Evolutionary conservation across 2,329 filamentous ascomycete genomes (phyloP).

Genomic region (Albophoma yamanashiensis): DNA sequence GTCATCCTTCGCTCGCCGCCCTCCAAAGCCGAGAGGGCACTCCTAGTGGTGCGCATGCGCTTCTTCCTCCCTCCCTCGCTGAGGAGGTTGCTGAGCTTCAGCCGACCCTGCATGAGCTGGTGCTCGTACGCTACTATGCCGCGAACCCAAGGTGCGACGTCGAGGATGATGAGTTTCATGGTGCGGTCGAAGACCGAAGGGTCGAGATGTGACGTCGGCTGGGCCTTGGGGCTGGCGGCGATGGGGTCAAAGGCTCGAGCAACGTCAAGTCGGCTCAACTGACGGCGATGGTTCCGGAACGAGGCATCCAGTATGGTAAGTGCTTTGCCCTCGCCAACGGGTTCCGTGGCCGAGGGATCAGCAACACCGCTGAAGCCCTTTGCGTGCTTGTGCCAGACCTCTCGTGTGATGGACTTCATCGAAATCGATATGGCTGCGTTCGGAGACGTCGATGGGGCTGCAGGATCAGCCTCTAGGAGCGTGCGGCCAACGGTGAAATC

Average conservation of each 20-base stretch:
- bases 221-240: constrained; percentile 35
- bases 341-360: constrained; percentile 6
- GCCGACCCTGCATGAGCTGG: constrained; percentile 56
- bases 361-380: background rate
- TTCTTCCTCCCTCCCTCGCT: constrained; percentile 42
- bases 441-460: constrained; percentile 16
- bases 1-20: constrained; percentile 58
- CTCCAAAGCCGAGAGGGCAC: constrained; percentile 67
- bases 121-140: constrained; percentile 70
- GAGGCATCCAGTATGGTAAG: constrained; percentile 26
- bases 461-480: constrained; percentile 34
- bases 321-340: constrained; percentile 21
- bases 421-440: constrained; percentile 16
- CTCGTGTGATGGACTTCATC: constrained; percentile 18
- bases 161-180: constrained; percentile 53
- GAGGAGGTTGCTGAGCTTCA: constrained; percentile 50
- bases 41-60: constrained; percentile 59
- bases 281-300: constrained; percentile 15
- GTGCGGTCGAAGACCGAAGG: constrained; percentile 71
- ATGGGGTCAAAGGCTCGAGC: constrained; percentile 51
- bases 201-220: constrained; percentile 34
- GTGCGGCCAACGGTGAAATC: constrained; percentile 39
- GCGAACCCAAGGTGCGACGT: constrained; percentile 86
- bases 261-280: constrained; percentile 39
- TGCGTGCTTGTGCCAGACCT: constrained; percentile 5